phyloP scores from a whole-genome alignment of 192 early-diverging fungal genomes.

The Funneliformis mosseae region DNA sequence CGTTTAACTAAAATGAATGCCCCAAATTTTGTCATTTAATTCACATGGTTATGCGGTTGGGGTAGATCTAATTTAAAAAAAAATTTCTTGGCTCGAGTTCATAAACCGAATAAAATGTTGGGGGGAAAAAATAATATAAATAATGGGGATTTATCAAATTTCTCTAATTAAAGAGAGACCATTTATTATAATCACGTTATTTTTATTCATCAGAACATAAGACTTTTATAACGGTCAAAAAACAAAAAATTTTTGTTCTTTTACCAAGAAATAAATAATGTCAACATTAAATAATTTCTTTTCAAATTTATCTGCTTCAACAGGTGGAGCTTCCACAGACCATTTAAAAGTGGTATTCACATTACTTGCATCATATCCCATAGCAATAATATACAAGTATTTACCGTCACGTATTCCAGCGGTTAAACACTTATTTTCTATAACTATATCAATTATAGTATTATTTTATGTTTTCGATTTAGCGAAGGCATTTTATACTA shows the following conservation, averaged over 20 bases:
- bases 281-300: background rate
- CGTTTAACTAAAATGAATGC: too few relatives aligned
- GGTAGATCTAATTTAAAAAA: background rate
- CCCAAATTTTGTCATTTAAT: background rate
- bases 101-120: too few relatives aligned
- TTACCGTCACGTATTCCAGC: conserved; percentile 52
- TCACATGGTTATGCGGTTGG: background rate
- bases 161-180: too few relatives aligned
- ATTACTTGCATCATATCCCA: conserved; percentile 59
- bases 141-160: too few relatives aligned
- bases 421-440: conserved; percentile 60
- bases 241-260: background rate
- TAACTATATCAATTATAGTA: conserved; percentile 54
- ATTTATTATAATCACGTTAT: too few relatives aligned
- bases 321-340: conserved; percentile 56
- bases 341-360: conserved; percentile 59
- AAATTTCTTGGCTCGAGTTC: too few relatives aligned
- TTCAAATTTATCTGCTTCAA: background rate
- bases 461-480: conserved; percentile 60
- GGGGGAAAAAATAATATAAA: too few relatives aligned
- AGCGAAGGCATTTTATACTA: conserved; percentile 58
- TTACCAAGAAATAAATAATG: background rate
- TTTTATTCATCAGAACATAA: background rate
- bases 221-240: too few relatives aligned
- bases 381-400: conserved; percentile 56